A percentile compares a stretch with the other conserved stretches of the same genome.
phyloP scores from a whole-genome alignment of 2,329 filamentous ascomycete genomes.

The Fusarium brevicatenulatum region DNA sequence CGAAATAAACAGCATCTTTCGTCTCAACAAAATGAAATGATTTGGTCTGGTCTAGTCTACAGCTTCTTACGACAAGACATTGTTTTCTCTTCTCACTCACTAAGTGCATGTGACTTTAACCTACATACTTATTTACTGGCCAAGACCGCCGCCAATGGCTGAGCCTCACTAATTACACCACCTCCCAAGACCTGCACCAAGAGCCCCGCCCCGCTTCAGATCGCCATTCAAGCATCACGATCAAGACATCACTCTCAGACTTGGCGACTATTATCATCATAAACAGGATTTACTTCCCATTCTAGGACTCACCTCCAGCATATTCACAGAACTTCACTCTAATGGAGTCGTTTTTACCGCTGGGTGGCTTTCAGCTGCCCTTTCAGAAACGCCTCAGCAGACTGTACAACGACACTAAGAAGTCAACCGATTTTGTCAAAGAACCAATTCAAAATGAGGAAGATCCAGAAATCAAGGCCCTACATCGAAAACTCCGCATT shows the following conservation, averaged over 20 bases:
- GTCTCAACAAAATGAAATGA: constrained; percentile 32
- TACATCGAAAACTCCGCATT: constrained; percentile 81
- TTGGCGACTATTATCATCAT: background rate
- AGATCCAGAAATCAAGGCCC: constrained; percentile 74
- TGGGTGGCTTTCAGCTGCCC: constrained; percentile 64
- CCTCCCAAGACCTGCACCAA: background rate
- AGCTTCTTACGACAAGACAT: background rate
- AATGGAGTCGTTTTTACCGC: constrained; percentile 64
- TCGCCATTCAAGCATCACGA: constrained; percentile 27
- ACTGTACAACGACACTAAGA: constrained; percentile 85
- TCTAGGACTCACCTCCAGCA: background rate
- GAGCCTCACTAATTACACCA: constrained; percentile 26
- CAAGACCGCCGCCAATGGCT: constrained; percentile 24
- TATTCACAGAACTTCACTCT: background rate
- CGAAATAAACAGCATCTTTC: constrained; percentile 39
- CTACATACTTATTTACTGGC: background rate
- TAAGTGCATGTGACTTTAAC: constrained; percentile 3
- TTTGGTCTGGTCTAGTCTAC: constrained; percentile 11
- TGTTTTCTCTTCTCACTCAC: background rate
- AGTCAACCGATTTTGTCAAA: constrained; percentile 77
- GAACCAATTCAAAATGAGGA: constrained; percentile 70
- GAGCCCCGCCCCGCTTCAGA: constrained; percentile 27
- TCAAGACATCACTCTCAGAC: constrained; percentile 19
- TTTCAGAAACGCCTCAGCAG: constrained; percentile 73
- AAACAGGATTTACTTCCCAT: background rate